A percentile compares a stretch with the other conserved stretches of the same genome.
phyloP scores from a whole-genome alignment of 805 yeast genomes.

The Kluyveromyces lactis region DNA sequence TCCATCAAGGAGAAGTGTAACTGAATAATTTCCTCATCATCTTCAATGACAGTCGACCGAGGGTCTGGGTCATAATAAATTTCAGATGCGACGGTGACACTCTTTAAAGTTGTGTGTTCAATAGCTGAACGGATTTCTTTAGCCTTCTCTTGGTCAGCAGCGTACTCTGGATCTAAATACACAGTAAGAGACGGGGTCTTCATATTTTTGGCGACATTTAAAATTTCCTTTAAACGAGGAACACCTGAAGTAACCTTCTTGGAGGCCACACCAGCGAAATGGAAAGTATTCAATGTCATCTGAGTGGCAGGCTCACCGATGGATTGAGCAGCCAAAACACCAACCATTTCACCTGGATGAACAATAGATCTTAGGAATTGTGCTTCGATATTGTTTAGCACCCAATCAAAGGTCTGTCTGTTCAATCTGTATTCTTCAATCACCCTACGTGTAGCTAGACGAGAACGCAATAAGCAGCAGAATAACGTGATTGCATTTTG shows the following conservation, averaged over 20 bases:
- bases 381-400: slow-evolving; percentile 84
- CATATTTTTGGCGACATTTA: slow-evolving; percentile 96
- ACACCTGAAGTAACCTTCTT: slow-evolving; percentile 96
- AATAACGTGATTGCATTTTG: slow-evolving; percentile 83
- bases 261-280: slow-evolving; percentile 95
- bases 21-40: slow-evolving; percentile 94
- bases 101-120: slow-evolving; percentile 90
- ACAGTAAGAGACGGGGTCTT: slow-evolving; percentile 99
- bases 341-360: slow-evolving; percentile 98
- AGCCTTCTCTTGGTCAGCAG: slow-evolving; percentile 86
- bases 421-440: slow-evolving; percentile 84
- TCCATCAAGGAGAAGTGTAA: slow-evolving; percentile 97
- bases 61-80: slow-evolving; percentile 98
- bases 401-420: slow-evolving; percentile 90
- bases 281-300: slow-evolving; percentile 96
- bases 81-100: slow-evolving; percentile 95
- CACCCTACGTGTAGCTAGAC: slow-evolving; percentile 84
- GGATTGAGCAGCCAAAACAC: slow-evolving; percentile 95
- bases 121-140: slow-evolving; percentile 93
- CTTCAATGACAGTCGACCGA: slow-evolving; percentile 90
- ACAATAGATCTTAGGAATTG: slow-evolving; percentile 89
- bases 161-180: slow-evolving; percentile 72
- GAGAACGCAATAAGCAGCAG: slow-evolving; percentile 87
- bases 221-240: slow-evolving; percentile 95
- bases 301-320: slow-evolving; percentile 98